Evolutionary conservation across 164 flowering plant species (phyloP).

Genomic region (Magnolia changhungtana): DNA sequence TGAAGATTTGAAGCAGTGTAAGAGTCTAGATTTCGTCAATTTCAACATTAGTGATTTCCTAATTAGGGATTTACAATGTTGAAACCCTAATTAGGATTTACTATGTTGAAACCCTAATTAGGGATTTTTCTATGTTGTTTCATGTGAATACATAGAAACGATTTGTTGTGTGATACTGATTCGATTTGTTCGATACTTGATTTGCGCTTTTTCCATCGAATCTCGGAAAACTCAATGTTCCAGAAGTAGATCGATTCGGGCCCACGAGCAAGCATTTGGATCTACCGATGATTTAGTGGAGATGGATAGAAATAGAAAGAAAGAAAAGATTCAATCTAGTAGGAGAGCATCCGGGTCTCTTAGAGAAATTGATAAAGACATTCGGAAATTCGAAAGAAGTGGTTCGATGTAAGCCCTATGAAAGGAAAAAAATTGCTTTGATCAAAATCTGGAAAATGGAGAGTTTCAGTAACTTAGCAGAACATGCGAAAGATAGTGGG

Average conservation of each 20-base stretch:
- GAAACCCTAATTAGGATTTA: no score
- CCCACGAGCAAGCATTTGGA: slow-evolving; percentile 16
- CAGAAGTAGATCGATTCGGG: slow-evolving; percentile 29
- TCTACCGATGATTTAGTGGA: slow-evolving; percentile 25
- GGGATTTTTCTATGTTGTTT: no score
- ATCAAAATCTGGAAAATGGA: slow-evolving; percentile 33
- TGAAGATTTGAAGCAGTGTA: no score
- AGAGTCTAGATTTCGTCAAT: no score
- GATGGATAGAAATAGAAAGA: slow-evolving; percentile 22
- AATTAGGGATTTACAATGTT: no score
- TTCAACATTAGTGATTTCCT: no score
- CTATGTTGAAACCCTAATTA: no score
- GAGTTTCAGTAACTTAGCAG: slow-evolving; percentile 29
- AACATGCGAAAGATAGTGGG: slow-evolving; percentile 34
- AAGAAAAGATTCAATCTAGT: slow-evolving; percentile 24
- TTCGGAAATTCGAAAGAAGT: slow-evolving; percentile 56
- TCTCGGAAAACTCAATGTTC: slow-evolving; percentile 42
- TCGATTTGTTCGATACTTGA: no score
- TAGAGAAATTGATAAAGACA: slow-evolving; percentile 49
- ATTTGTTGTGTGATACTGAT: no score
- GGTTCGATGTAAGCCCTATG: slow-evolving; percentile 63
- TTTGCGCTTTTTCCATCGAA: no score
- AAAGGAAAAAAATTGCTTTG: slow-evolving; percentile 39
- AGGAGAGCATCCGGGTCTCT: slow-evolving; percentile 24
- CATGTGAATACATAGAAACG: no score